Evolutionary conservation across 2,329 filamentous ascomycete species (phyloP).

Genomic region (Aspergillus ruber): DNA sequence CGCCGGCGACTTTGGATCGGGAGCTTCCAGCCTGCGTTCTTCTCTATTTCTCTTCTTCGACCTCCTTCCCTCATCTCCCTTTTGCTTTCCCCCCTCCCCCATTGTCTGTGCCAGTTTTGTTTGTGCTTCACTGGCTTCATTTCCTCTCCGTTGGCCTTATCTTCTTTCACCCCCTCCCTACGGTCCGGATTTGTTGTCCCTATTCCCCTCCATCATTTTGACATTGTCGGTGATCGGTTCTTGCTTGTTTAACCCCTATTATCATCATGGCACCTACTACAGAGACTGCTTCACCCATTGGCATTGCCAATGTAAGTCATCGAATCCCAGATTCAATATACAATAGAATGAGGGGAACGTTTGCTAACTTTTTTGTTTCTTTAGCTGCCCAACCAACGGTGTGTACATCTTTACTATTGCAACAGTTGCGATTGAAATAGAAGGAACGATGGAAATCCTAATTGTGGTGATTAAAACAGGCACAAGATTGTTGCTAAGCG

Average conservation of each 20-base stretch:
- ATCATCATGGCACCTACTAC: conserved; percentile 47
- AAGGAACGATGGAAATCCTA: conserved; percentile 12
- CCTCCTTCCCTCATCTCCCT: conserved; percentile 5
- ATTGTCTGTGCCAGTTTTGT: neutral
- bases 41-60: conserved; percentile 5
- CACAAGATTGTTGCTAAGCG: conserved; percentile 72
- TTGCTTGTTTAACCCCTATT: conserved; percentile 14
- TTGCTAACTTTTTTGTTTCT: conserved; percentile 27
- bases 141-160: neutral
- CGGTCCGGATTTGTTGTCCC: neutral
- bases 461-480: conserved; percentile 33
- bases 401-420: conserved; percentile 39
- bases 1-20: conserved; percentile 3
- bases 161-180: neutral
- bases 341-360: neutral
- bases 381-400: conserved; percentile 65
- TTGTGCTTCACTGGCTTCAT: neutral
- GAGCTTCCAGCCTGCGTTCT: conserved; percentile 9
- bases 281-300: conserved; percentile 61
- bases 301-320: conserved; percentile 63
- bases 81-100: neutral
- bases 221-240: conserved; percentile 12
- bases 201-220: conserved; percentile 10
- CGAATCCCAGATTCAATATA: neutral
- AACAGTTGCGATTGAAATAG: conserved; percentile 1